These are phyloP conservation scores for Aspergillus ustus DNA, from an alignment of 2,329 filamentous ascomycete genomes.

Conservation along the genomic window DNA sequence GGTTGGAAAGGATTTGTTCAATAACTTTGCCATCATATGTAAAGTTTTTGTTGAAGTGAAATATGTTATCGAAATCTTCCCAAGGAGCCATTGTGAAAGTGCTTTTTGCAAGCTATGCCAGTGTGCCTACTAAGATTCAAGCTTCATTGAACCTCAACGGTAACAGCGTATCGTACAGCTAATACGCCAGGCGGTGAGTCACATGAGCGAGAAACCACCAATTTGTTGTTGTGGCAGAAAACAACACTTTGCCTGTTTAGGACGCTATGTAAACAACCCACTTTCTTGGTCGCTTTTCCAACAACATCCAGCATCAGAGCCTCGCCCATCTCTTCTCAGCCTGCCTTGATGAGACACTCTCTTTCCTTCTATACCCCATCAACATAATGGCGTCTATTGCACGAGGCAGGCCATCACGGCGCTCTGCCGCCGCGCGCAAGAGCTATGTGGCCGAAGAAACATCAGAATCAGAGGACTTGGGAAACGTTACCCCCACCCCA, in stretches of 20 bases:
- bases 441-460: conserved; percentile 76
- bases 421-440: conserved; percentile 66
- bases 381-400: conserved; percentile 45
- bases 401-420: conserved; percentile 61
- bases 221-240: conserved; percentile 39
- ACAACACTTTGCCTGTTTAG: conserved; percentile 37
- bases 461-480: conserved; percentile 72
- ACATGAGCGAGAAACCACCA: neutral
- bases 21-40: conserved; percentile 66
- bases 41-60: conserved; percentile 63
- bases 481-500: conserved; percentile 51
- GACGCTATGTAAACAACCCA: conserved; percentile 46
- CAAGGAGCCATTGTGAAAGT: conserved; percentile 51
- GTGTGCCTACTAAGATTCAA: neutral
- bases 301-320: conserved; percentile 18
- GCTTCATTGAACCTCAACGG: neutral
- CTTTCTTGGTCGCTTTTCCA: conserved; percentile 31
- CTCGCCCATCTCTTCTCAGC: conserved; percentile 21
- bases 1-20: conserved; percentile 67
- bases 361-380: conserved; percentile 20
- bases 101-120: neutral
- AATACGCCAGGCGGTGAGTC: conserved; percentile 32
- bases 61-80: conserved; percentile 70
- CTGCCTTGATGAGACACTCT: conserved; percentile 35
- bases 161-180: conserved; percentile 3